phyloP scores from a whole-genome alignment of 345 rosid genomes.

The Diplotaxis tenuifolia region DNA sequence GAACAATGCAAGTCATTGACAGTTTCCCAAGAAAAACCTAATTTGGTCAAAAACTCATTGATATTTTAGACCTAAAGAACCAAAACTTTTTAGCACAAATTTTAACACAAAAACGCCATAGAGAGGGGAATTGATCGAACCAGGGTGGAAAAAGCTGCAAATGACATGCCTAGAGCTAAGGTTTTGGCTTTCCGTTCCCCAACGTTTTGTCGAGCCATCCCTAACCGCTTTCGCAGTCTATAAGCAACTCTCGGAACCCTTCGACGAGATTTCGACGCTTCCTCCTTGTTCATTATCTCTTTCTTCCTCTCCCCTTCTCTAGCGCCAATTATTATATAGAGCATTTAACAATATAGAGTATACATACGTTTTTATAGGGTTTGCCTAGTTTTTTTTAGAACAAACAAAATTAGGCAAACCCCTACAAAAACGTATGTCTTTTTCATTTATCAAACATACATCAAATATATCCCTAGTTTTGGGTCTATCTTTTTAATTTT shows the following conservation, averaged over 20 bases:
- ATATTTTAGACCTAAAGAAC: neutral
- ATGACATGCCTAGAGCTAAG: conserved; percentile 77
- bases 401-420: too few relatives aligned
- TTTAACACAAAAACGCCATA: neutral
- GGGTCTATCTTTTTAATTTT: neutral
- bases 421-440: too few relatives aligned
- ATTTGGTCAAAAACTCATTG: neutral
- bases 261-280: conserved; percentile 14
- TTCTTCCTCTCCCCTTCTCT: neutral
- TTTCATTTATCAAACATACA: too few relatives aligned
- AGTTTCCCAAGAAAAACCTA: neutral
- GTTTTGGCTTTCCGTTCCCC: conserved; percentile 44
- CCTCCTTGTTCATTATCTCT: neutral
- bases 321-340: neutral
- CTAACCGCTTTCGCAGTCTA: conserved; percentile 38
- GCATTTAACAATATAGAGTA: neutral
- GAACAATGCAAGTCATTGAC: neutral
- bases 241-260: conserved; percentile 25
- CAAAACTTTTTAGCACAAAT: neutral
- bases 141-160: conserved; percentile 75
- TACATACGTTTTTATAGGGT: neutral
- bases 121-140: conserved; percentile 37
- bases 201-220: conserved; percentile 29
- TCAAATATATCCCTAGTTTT: neutral
- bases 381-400: too few relatives aligned